These are phyloP conservation scores for Helotiales sp. DNA, from an alignment of 2,329 filamentous ascomycete genomes.

Conservation along the genomic window DNA sequence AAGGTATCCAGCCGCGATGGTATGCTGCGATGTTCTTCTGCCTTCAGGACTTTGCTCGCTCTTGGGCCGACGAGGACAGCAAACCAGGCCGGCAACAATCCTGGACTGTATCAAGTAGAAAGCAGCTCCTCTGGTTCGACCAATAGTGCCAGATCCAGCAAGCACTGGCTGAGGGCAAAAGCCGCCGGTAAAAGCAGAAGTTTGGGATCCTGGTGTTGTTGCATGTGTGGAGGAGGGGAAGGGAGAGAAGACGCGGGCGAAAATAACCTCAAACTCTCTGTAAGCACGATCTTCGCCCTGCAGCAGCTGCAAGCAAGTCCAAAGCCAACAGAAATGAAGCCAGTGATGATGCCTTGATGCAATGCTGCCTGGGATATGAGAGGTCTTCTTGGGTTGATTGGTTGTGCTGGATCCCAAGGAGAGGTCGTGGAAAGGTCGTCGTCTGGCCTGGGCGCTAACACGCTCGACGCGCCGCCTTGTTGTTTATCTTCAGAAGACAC, in stretches of 20 bases:
- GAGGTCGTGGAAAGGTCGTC: conserved; percentile 5
- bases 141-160: neutral
- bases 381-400: conserved; percentile 4
- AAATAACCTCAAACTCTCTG: conserved; percentile 1
- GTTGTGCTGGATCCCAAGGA: neutral
- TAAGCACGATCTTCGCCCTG: neutral
- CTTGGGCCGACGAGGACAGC: conserved; percentile 3
- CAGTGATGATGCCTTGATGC: conserved; percentile 7
- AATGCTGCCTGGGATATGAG: conserved; percentile 6
- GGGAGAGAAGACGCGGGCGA: neutral
- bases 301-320: neutral
- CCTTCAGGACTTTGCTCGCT: neutral
- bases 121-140: conserved; percentile 5
- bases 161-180: conserved; percentile 11
- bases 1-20: neutral
- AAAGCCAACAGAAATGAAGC: neutral
- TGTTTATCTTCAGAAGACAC: neutral
- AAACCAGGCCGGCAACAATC: neutral
- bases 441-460: neutral
- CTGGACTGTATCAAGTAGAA: conserved; percentile 6
- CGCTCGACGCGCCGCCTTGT: neutral
- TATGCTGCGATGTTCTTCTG: neutral
- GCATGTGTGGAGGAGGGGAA: neutral
- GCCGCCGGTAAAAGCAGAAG: neutral
- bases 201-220: neutral